These are phyloP conservation scores for Immersiella caudata DNA, from an alignment of 495 filamentous ascomycete genomes.

Conservation along the genomic window DNA sequence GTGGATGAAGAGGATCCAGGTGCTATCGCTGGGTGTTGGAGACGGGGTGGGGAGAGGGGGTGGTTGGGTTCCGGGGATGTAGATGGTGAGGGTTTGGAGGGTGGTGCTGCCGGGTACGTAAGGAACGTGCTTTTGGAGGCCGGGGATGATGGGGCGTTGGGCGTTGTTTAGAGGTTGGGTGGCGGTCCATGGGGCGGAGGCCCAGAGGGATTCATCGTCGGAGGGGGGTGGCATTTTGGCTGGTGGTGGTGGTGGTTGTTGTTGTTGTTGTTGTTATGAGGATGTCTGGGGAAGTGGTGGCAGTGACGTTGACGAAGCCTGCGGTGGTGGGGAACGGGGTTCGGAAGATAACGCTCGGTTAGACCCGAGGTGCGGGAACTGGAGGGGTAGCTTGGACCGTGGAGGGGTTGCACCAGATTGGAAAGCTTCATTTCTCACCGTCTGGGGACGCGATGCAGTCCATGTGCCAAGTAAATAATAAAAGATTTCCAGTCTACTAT, in stretches of 20 bases:
- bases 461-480: no score
- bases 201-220: conserved; percentile 18
- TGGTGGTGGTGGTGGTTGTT: neutral
- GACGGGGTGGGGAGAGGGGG: conserved; percentile 3
- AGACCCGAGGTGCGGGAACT: no score
- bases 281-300: neutral
- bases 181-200: conserved; percentile 26
- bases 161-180: neutral
- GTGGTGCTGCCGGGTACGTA: conserved; percentile 4
- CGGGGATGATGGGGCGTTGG: conserved; percentile 15
- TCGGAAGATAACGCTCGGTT: no score
- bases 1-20: conserved; percentile 69
- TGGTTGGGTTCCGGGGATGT: conserved; percentile 14
- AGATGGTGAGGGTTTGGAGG: conserved; percentile 35
- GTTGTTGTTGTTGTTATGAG: neutral
- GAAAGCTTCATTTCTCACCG: no score
- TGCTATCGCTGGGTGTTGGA: conserved; percentile 13
- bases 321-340: no score
- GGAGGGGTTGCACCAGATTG: no score
- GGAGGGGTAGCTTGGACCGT: no score
- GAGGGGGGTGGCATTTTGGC: neutral
- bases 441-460: no score
- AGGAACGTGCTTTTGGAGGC: conserved; percentile 28
- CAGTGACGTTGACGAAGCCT: neutral
- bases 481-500: no score